phyloP scores from a whole-genome alignment of 352 stramenopile species.

The Phytophthora tubulina region DNA sequence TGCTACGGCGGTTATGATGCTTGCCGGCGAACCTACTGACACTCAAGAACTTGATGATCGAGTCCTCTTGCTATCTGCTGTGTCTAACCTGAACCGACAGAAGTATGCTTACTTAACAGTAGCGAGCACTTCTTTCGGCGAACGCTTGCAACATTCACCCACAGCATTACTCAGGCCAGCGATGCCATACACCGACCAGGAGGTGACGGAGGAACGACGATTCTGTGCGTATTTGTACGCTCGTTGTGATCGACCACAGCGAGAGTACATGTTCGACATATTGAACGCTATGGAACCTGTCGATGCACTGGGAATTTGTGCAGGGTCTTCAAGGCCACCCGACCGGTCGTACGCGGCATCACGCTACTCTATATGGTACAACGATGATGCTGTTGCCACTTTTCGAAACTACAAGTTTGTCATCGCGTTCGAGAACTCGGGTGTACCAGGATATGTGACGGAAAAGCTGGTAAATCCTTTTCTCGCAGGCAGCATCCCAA shows the following conservation, averaged over 20 bases:
- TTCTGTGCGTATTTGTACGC: constrained; percentile 70
- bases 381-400: constrained; percentile 47
- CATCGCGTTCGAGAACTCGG: constrained; percentile 75
- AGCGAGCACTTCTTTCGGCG: constrained; percentile 56
- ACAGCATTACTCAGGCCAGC: constrained; percentile 32
- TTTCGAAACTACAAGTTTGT: constrained; percentile 69
- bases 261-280: constrained; percentile 65
- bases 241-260: constrained; percentile 56
- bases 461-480: constrained; percentile 76
- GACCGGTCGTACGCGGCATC: constrained; percentile 7
- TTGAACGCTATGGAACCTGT: constrained; percentile 56
- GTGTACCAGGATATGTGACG: constrained; percentile 59
- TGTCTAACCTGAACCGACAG: constrained; percentile 22
- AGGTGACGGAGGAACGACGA: neutral
- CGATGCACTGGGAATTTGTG: constrained; percentile 57
- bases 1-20: constrained; percentile 38
- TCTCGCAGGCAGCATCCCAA: constrained; percentile 61
- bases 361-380: constrained; percentile 38
- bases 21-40: constrained; percentile 39
- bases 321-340: constrained; percentile 23
- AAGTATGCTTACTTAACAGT: constrained; percentile 39
- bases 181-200: neutral
- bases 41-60: constrained; percentile 40
- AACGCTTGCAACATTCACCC: constrained; percentile 41
- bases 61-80: constrained; percentile 44